Base-by-base conservation (phyloP, 495 filamentous ascomycete species). In the Amphirosellinia nigrospora region DNA sequence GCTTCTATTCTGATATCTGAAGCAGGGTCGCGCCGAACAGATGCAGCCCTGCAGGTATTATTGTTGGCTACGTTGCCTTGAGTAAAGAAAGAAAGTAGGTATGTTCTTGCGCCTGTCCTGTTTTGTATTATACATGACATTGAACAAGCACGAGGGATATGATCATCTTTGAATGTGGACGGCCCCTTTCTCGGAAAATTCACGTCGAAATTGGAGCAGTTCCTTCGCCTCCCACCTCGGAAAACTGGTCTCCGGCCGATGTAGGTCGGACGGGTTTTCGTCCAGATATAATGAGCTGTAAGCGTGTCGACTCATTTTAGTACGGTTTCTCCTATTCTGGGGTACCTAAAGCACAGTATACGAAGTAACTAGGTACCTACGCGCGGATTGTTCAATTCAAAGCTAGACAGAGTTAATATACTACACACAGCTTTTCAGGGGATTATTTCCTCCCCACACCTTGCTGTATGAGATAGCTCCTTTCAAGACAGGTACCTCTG, bases 191-290 rank as follows among this genome's bases (percentile, higher is more conserved):
- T 65, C 46, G 63, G 34, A 39, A 10, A 61, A 41, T 61, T 41
- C 28, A 41, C 11, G 3, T 41, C 36, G n/a, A 61, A 41, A 41
- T 39, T 39, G 58, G 58, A 39, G 43, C 41, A 36, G 30, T 28
- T 65, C 63, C 46, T 65, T 65, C n/a, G 34, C 63, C 63, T 32
- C 45, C 53, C 28, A 19, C 62, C 45, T 65, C 62, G 62, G 62
- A 10, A 65, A 65, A 65, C 45, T 32, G 46, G 46, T 65, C 63
- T 65, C 63, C 63, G 63, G 32, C 28, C 34, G 32, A 21, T 50
- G 28, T 13, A 8, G 15, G 45, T n/a, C 62, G 23, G 34, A 28
- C 56, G 34, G 16, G 50, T 55, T 55, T 30, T 55, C 50, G 28
- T 55, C 26, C 3, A 56, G 52, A 30, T 41, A 19, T 46, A 13